Evolutionary conservation across 192 early-diverging fungal genomes (phyloP).

Genomic region (Backusella mclennaniae): DNA sequence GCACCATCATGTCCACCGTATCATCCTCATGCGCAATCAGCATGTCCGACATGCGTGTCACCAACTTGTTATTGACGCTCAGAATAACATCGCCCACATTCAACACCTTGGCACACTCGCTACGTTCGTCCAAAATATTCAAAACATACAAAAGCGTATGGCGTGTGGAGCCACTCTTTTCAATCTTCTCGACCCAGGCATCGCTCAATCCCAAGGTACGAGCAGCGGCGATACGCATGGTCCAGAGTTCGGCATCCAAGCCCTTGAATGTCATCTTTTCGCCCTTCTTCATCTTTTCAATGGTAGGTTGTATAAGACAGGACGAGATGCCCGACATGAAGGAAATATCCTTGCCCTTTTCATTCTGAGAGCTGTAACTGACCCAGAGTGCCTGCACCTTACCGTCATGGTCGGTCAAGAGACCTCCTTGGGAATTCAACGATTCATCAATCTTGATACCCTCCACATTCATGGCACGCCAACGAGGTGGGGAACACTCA

Average conservation of each 20-base stretch:
- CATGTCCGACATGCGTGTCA: slow-evolving; percentile 61
- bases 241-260: slow-evolving; percentile 62
- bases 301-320: slow-evolving; percentile 46
- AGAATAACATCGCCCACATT: slow-evolving; percentile 69
- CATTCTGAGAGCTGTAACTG: slow-evolving; percentile 71
- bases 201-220: slow-evolving; percentile 59
- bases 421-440: slow-evolving; percentile 63
- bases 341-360: slow-evolving; percentile 59
- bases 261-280: slow-evolving; percentile 55
- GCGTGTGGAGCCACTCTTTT: slow-evolving; percentile 45
- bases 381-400: slow-evolving; percentile 64
- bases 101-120: slow-evolving; percentile 52
- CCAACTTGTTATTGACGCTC: slow-evolving; percentile 60
- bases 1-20: slow-evolving; percentile 41
- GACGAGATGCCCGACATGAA: slow-evolving; percentile 61
- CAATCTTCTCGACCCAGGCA: slow-evolving; percentile 57
- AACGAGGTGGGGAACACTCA: slow-evolving; percentile 68
- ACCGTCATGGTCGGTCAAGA: slow-evolving; percentile 59
- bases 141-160: slow-evolving; percentile 58
- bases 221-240: slow-evolving; percentile 58
- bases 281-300: slow-evolving; percentile 46
- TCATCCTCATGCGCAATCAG: slow-evolving; percentile 47
- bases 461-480: slow-evolving; percentile 55
- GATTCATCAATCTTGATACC: slow-evolving; percentile 72
- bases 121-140: slow-evolving; percentile 55